These are phyloP conservation scores for Fomitopsis serialis DNA, from an alignment of 768 basidiomycete species.

Conservation along the genomic window DNA sequence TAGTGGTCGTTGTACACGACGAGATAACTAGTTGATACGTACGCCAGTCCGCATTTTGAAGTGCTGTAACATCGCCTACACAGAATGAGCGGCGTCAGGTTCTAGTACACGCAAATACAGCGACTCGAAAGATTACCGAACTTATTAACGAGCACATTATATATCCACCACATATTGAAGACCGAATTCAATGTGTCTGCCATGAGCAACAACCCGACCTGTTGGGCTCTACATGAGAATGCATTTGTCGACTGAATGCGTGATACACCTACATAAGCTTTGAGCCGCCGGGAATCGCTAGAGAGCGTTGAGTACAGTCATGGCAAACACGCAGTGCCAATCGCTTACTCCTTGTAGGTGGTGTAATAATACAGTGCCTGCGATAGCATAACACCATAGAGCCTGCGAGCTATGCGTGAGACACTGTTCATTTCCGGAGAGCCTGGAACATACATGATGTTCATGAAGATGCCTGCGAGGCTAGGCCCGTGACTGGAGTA, in stretches of 20 bases:
- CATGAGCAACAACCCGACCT: constrained; percentile 34
- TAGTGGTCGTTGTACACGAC: not conserved
- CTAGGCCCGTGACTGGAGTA: constrained; percentile 6
- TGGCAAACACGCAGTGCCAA: not conserved
- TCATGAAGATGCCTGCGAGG: constrained; percentile 7
- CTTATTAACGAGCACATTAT: constrained; percentile 34
- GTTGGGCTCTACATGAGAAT: not conserved
- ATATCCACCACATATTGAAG: constrained; percentile 36
- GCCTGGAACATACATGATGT: constrained; percentile 9
- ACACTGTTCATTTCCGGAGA: not conserved
- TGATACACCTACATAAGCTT: not conserved
- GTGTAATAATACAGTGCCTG: constrained; percentile 19
- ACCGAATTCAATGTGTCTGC: constrained; percentile 39
- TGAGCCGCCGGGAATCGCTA: constrained; percentile 2
- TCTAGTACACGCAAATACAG: not conserved
- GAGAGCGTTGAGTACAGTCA: not conserved
- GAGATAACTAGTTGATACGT: constrained; percentile 2
- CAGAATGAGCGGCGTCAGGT: not conserved
- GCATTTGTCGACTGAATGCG: not conserved
- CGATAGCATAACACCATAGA: constrained; percentile 20
- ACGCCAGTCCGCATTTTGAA: constrained; percentile 11
- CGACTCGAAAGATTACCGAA: constrained; percentile 29
- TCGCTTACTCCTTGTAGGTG: constrained; percentile 15
- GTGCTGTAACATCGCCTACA: constrained; percentile 2
- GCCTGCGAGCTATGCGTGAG: not conserved